Evolutionary conservation across 257 asterid genomes (phyloP).

Genomic region (Lantana camara): DNA sequence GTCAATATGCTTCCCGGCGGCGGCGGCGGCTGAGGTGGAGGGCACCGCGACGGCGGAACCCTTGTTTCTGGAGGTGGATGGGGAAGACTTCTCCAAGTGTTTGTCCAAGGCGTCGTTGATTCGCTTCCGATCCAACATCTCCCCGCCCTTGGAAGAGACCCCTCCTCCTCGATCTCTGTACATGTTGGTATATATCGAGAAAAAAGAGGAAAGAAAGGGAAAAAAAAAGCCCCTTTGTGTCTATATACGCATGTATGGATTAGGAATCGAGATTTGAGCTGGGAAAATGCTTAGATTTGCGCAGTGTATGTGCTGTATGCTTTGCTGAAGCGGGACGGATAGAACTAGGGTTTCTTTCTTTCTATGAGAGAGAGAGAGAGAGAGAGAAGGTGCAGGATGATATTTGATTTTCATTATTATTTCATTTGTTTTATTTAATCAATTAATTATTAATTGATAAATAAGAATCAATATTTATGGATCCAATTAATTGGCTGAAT

Average conservation of each 20-base stretch:
- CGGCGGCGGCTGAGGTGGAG: conserved; percentile 42
- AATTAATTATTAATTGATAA: neutral
- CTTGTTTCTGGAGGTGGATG: conserved; percentile 52
- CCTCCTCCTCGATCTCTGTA: conserved; percentile 64
- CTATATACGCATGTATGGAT: neutral
- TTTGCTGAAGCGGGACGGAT: conserved; percentile 27
- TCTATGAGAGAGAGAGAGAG: conserved; percentile 16
- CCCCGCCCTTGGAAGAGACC: conserved; percentile 53
- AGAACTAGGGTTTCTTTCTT: conserved; percentile 46
- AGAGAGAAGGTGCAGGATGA: conserved; percentile 26
- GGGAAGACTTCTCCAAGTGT: conserved; percentile 58
- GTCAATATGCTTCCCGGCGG: conserved; percentile 40
- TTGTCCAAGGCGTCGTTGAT: conserved; percentile 59
- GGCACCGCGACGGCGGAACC: conserved; percentile 43
- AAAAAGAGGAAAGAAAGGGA: conserved; percentile 9
- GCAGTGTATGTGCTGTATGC: conserved; percentile 21
- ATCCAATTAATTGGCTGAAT: neutral
- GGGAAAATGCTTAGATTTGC: conserved; percentile 28
- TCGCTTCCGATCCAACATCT: conserved; percentile 61
- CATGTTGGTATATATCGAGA: conserved; percentile 30
- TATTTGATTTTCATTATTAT: conserved; percentile 19
- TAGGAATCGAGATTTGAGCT: neutral
- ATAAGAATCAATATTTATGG: neutral
- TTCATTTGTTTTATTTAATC: neutral
- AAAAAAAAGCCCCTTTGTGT: neutral